Base-by-base conservation (phyloP, 768 basidiomycete species). In the Boletus patriciae region DNA sequence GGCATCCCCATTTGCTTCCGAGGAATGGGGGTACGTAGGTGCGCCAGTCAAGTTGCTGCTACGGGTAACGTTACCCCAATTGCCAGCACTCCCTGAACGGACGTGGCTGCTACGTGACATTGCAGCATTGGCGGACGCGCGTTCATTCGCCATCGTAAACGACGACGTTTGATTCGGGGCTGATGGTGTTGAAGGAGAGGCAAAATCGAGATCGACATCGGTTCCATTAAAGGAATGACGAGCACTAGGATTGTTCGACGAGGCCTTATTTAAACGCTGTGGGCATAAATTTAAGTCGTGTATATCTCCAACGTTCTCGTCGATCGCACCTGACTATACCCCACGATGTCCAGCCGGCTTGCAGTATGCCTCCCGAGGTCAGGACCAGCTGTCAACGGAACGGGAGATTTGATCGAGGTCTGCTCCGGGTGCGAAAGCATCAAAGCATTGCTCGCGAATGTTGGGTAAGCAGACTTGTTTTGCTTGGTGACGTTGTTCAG, bases 401-500 rank as follows among this genome's bases (percentile, higher is more conserved):
- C 87, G 54, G 90, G 89, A 21, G 87, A 88, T 69, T 88, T 83
- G 56, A 81, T 78, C 19, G 81, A 73, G 27, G 80, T 71, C 47
- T 83, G 83, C 44, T 88, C 88, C 45, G 80, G 78, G 15, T 74
- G 67, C n/a, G 73, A 68, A 53, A 87, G 85, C 52, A 84, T 79
- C 54, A 74, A 54, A 12, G 74, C 71, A 57, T 82, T 82, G 55
- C 76, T 71, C 23, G 81, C 65, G 65, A 80, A 82, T 15, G 78
- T 77, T 5, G 91, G 90, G 64, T 88, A 92, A 1, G 90, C 90
- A 10, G 90, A 92, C 72, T 93, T 93, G 75, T 92, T 92, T 76
- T 91, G 90, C 64, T 82, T 74, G 33, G 83, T 76, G 45, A 82
- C 72, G 11, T 79, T 78, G 58, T 83, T 83, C 46, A 89, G 74